These are phyloP conservation scores for Cerrena zonata DNA, from an alignment of 1,284 basidiomycete species.

Conservation along the genomic window DNA sequence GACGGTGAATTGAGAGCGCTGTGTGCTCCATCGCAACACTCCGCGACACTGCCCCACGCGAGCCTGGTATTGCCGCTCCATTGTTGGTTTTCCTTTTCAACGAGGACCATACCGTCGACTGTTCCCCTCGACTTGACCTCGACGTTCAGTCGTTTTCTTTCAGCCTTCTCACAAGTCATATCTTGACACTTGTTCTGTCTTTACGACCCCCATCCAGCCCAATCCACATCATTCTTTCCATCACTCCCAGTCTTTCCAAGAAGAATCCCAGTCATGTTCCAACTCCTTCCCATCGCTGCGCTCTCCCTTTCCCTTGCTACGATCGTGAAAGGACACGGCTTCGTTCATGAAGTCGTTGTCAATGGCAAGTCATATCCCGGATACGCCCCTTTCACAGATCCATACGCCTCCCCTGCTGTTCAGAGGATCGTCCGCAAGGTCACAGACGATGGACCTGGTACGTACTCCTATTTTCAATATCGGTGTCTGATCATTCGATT, in stretches of 20 bases:
- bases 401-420: slow-evolving; percentile 15
- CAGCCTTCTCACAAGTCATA: not conserved
- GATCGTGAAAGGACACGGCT: slow-evolving; percentile 24
- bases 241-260: slow-evolving; percentile 5
- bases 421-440: slow-evolving; percentile 27
- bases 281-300: slow-evolving; percentile 12
- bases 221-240: slow-evolving; percentile 11
- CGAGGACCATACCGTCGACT: slow-evolving; percentile 1
- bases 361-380: slow-evolving; percentile 23
- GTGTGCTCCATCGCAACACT: too few species aligned
- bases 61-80: not conserved
- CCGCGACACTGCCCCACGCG: not conserved
- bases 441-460: slow-evolving; percentile 29
- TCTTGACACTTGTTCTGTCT: slow-evolving; percentile 1
- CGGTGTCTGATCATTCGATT: not conserved
- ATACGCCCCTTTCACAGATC: slow-evolving; percentile 25
- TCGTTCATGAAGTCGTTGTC: slow-evolving; percentile 17
- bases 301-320: slow-evolving; percentile 16
- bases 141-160: not conserved
- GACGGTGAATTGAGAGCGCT: too few species aligned
- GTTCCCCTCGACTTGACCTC: not conserved
- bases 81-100: not conserved
- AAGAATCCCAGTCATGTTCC: slow-evolving; percentile 14
- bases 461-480: slow-evolving; percentile 11
- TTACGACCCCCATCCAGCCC: slow-evolving; percentile 11